These are phyloP conservation scores for Metroxylon sagu DNA, from an alignment of 176 grass and related monocot genomes.

Conservation along the genomic window DNA sequence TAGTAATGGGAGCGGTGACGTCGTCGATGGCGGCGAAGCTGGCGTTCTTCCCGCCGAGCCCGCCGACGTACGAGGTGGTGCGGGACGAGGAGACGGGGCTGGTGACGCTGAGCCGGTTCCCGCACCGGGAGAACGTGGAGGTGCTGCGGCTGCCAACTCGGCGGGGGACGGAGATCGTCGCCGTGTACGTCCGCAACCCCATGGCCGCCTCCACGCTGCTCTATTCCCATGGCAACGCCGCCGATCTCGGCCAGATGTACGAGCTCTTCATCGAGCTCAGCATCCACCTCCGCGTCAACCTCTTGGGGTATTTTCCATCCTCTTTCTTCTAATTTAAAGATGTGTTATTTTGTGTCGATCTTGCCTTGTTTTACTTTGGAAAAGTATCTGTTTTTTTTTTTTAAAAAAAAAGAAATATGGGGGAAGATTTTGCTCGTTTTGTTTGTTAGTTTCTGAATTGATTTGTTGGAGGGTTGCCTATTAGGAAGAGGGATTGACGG, in stretches of 20 bases:
- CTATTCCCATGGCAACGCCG: conserved; percentile 90
- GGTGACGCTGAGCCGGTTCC: conserved; percentile 50
- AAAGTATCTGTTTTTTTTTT: no score
- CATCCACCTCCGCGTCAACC: conserved; percentile 81
- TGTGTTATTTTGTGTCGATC: conserved; percentile 4
- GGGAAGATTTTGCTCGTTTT: no score
- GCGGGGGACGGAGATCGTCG: conserved; percentile 46
- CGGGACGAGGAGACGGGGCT: conserved; percentile 44
- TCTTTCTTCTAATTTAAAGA: not conserved
- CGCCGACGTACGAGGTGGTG: conserved; percentile 74
- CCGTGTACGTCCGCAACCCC: conserved; percentile 72
- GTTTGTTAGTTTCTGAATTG: no score
- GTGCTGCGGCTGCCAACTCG: conserved; percentile 60
- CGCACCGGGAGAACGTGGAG: conserved; percentile 83
- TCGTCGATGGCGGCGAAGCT: conserved; percentile 93
- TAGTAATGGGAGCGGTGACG: conserved; percentile 75
- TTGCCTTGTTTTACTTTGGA: not conserved
- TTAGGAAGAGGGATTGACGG: no score
- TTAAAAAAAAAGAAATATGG: no score
- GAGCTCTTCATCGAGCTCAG: conserved; percentile 88
- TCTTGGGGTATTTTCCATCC: conserved; percentile 42
- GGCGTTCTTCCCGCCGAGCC: conserved; percentile 85
- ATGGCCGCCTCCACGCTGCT: conserved; percentile 61
- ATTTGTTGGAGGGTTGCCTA: no score
- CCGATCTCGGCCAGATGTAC: conserved; percentile 85